These are phyloP conservation scores for Serendipita sp. DNA, from an alignment of 768 basidiomycete genomes.

Conservation along the genomic window DNA sequence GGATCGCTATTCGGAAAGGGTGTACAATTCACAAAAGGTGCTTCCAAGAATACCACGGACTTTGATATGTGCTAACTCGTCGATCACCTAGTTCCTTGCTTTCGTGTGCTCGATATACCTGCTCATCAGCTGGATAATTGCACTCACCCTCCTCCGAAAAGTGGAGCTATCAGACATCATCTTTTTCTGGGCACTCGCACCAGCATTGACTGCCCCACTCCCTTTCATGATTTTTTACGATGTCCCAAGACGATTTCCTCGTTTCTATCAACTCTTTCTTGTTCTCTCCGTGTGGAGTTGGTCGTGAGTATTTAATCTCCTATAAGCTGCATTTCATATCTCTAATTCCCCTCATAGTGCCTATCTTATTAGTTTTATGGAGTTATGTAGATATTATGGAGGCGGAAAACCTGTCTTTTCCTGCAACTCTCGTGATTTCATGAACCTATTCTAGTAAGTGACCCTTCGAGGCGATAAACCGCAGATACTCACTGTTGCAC, in stretches of 20 bases:
- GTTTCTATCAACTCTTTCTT: constrained; percentile 47
- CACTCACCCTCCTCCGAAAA: constrained; percentile 32
- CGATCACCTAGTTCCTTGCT: constrained; percentile 31
- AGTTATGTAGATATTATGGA: constrained; percentile 3
- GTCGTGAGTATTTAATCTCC: constrained; percentile 16
- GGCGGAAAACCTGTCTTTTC: background rate
- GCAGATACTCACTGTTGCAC: background rate
- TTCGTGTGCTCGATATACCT: constrained; percentile 50
- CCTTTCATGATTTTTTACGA: constrained; percentile 52
- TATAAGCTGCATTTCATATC: background rate
- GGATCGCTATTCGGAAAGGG: background rate
- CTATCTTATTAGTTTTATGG: constrained; percentile 1
- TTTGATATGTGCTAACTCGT: background rate
- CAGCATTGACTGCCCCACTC: constrained; percentile 45
- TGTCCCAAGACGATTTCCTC: constrained; percentile 46
- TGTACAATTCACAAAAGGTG: constrained; percentile 4
- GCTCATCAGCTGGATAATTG: constrained; percentile 54
- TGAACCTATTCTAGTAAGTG: constrained; percentile 1
- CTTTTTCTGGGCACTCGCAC: constrained; percentile 44
- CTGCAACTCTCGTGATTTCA: background rate
- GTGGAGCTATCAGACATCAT: constrained; percentile 37
- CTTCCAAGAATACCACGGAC: background rate
- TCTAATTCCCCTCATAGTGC: background rate
- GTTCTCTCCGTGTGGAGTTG: constrained; percentile 47
- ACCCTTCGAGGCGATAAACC: constrained; percentile 12